phyloP scores from a whole-genome alignment of 169 alveolate species.

The Plasmodium malariae region DNA sequence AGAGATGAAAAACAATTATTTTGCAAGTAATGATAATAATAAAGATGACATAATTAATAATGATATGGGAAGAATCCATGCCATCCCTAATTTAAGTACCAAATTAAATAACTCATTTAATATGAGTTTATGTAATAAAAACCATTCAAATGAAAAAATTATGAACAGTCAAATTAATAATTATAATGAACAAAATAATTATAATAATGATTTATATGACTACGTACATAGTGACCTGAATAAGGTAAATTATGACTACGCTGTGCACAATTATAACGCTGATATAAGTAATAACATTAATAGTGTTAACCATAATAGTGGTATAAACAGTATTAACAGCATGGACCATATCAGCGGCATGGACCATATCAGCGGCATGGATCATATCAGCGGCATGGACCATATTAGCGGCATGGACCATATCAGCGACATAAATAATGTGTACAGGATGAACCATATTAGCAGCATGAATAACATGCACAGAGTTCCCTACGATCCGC shows the following conservation, averaged over 20 bases:
- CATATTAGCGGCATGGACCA: background rate
- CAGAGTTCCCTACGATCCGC: slow-evolving; percentile 1
- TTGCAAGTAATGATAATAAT: slow-evolving; percentile 9
- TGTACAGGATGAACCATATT: background rate
- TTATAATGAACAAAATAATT: slow-evolving; percentile 30
- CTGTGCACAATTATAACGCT: slow-evolving; percentile 30
- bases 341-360: background rate
- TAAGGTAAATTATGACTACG: slow-evolving; percentile 7
- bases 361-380: background rate
- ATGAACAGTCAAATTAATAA: background rate
- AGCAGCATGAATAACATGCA: background rate
- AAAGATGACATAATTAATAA: slow-evolving; percentile 3
- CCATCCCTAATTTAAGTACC: slow-evolving; percentile 9
- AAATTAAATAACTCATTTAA: slow-evolving; percentile 30
- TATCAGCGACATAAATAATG: background rate
- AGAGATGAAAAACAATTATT: slow-evolving; percentile 12
- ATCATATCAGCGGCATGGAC: background rate
- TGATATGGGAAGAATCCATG: background rate
- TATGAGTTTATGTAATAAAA: slow-evolving; percentile 1
- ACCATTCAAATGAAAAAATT: slow-evolving; percentile 11
- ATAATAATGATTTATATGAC: slow-evolving; percentile 24
- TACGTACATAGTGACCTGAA: background rate
- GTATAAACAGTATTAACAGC: background rate
- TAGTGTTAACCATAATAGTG: too few species aligned
- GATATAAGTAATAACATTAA: slow-evolving; percentile 11